Percentiles rank a stretch among this genome's conserved stretches.
Conservation (phyloP, 495 filamentous ascomycete genomes). For the Daldinia loculata region DNA sequence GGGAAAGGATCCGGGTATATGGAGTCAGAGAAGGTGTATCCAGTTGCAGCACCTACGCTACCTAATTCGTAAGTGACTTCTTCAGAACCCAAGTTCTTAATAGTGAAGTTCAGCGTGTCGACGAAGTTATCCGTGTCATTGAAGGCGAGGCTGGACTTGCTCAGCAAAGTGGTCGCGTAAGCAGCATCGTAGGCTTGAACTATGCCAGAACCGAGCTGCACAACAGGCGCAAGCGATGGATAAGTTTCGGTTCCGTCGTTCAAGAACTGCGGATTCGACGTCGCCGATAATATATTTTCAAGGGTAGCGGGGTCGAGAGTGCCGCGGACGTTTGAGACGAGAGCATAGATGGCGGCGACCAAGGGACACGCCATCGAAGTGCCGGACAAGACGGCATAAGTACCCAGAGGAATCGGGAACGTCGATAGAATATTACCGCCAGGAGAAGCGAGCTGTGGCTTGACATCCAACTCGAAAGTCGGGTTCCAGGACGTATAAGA, state of each 20-base stretch:
- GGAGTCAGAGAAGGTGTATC: slow-evolving; percentile 52
- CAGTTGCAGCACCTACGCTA: slow-evolving; percentile 54
- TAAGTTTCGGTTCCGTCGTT: slow-evolving; percentile 54
- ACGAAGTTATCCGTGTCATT: slow-evolving; percentile 65
- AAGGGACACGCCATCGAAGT: slow-evolving; percentile 70
- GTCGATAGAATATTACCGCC: slow-evolving; percentile 67
- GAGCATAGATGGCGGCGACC: slow-evolving; percentile 62
- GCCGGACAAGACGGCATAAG: slow-evolving; percentile 64
- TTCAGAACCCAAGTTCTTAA: slow-evolving; percentile 60
- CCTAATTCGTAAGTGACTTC: slow-evolving; percentile 58
- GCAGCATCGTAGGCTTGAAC: slow-evolving; percentile 66
- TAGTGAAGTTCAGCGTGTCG: slow-evolving; percentile 56
- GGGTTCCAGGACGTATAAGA: slow-evolving; percentile 66
- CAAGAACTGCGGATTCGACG: slow-evolving; percentile 57
- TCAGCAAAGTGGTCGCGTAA: slow-evolving; percentile 61
- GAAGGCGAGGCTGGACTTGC: slow-evolving; percentile 63
- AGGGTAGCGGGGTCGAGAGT: slow-evolving; percentile 58
- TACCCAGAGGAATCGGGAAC: slow-evolving; percentile 59
- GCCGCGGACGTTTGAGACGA: slow-evolving; percentile 59
- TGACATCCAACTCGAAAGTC: slow-evolving; percentile 62
- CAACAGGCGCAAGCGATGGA: slow-evolving; percentile 59
- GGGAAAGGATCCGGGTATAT: slow-evolving; percentile 51
- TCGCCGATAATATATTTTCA: slow-evolving; percentile 57
- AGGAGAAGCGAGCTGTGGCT: slow-evolving; percentile 62
- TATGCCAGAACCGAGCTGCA: slow-evolving; percentile 66